Base-by-base conservation (phyloP, 768 basidiomycete genomes). In the Scleroderma bovista region DNA sequence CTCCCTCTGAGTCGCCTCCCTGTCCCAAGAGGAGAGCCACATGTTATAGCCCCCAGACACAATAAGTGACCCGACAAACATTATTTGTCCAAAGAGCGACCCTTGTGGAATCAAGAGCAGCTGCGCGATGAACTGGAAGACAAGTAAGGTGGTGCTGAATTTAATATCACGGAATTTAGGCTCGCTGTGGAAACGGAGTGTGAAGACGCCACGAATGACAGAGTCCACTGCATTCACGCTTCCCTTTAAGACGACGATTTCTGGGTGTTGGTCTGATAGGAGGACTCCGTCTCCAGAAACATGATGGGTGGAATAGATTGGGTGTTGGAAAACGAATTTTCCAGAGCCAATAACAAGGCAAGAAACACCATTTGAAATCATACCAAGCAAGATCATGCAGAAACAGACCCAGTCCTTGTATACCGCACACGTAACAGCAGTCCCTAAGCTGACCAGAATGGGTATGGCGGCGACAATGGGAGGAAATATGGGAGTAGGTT, bases 11-110 rank as follows among this genome's bases (percentile, higher is more conserved):
- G 60, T 53, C 37, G 54, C 57, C 13, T 63, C 66, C 47, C 54
- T 66, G 42, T 77, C 71, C 68, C 75, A 56, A 8, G 65, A 67
- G 3, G 70, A 64, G 1, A 72, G 45, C 57, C 60, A 70, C 10
- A 60, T 62, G 39, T 69, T 71, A 44, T 72, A 70, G 3, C 53
- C 19, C 67, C 67, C 70, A 13, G 70, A 71, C 29, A 68, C 61
- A 13, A 49, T 62, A 7, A 71, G 65, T 0, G 69, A 63, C 11
- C 47, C 0, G 34, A 71, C 57, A 43, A 71, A 72, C 60, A 71
- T 57, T 50, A 67, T 56, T 51, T 71, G 69, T 12, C 69, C 69
- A 24, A 70, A 69, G 7, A 69, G 48, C 0, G 56, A 46, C 5
- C 56, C 58, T 50, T 70, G 69, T 0, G 70, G 69, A 23, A 69